Percentiles rank a stretch among this genome's conserved stretches.
These are phyloP conservation scores for Tylopilus subfusipes DNA, from an alignment of 768 basidiomycete genomes.

Conservation along the genomic window DNA sequence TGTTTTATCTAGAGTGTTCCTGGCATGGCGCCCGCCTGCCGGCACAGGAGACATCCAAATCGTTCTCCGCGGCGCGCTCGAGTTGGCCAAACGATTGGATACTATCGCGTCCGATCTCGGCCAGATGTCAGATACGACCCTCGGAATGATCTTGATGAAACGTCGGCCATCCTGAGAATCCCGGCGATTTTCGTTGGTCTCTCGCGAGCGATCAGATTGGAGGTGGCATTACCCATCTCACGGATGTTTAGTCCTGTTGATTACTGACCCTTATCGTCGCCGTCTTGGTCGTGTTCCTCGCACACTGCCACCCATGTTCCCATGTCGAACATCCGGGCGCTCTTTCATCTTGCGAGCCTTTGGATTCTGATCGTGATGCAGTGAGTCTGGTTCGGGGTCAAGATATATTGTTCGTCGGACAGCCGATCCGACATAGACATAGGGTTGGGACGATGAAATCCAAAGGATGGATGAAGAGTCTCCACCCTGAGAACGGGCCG, in stretches of 20 bases:
- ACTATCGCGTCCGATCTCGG: neutral
- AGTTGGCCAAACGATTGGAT: neutral
- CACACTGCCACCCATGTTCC: neutral
- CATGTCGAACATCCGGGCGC: constrained; percentile 1
- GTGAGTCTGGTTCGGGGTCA: neutral
- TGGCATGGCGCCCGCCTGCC: neutral
- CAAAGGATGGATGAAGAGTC: no score
- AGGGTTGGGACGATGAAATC: neutral
- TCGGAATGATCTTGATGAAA: constrained; percentile 9
- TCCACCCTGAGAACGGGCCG: no score
- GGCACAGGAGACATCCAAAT: neutral
- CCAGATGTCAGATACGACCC: neutral
- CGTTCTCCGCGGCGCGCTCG: neutral
- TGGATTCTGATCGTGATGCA: neutral
- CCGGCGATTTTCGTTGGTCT: neutral
- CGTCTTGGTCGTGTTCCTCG: neutral
- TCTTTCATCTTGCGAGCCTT: neutral
- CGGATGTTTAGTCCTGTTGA: neutral
- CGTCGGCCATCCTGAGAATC: constrained; percentile 4
- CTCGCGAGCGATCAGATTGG: neutral
- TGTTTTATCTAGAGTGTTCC: neutral
- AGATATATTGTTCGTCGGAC: neutral
- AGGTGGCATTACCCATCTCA: neutral
- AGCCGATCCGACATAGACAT: neutral
- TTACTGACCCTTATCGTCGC: neutral